Percentiles rank a stretch among this genome's conserved stretches.
phyloP scores from a whole-genome alignment of 208 protist genomes.

The Strigomonas galati region DNA sequence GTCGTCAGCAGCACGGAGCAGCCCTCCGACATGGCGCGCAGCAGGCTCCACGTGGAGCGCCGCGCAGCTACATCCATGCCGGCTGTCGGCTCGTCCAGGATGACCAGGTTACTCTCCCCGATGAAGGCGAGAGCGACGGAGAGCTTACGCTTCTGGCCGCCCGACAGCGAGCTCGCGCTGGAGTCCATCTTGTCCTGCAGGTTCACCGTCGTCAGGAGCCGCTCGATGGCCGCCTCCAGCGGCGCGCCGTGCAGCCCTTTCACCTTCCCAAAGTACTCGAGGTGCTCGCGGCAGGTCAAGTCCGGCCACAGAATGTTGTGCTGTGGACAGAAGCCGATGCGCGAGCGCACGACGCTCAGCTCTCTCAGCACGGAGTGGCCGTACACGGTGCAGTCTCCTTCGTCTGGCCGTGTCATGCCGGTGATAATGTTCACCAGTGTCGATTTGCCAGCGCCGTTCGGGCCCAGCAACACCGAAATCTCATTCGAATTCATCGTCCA shows the following conservation, averaged over 20 bases:
- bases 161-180: conserved; percentile 40
- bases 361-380: conserved; percentile 54
- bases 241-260: conserved; percentile 71
- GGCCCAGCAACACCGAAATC: conserved; percentile 75
- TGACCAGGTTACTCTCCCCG: conserved; percentile 52
- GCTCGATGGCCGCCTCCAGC: conserved; percentile 34
- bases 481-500: conserved; percentile 57
- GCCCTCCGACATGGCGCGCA: conserved; percentile 31
- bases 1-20: conserved; percentile 81
- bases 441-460: conserved; percentile 86
- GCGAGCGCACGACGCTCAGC: conserved; percentile 46
- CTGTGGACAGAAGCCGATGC: conserved; percentile 95
- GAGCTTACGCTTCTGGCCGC: conserved; percentile 81
- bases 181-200: conserved; percentile 55
- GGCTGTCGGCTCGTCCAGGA: conserved; percentile 90
- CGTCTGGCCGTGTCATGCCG: conserved; percentile 65
- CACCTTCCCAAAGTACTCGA: conserved; percentile 91
- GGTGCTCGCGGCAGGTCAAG: conserved; percentile 88
- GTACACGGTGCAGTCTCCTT: conserved; percentile 69
- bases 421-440: conserved; percentile 86
- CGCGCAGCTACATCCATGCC: conserved; percentile 87
- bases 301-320: conserved; percentile 94
- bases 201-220: conserved; percentile 40
- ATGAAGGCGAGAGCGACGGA: conserved; percentile 84
- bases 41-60: conserved; percentile 69